Base-by-base conservation (phyloP, 2,329 filamentous ascomycete genomes). In the Lachnellula cervina region DNA sequence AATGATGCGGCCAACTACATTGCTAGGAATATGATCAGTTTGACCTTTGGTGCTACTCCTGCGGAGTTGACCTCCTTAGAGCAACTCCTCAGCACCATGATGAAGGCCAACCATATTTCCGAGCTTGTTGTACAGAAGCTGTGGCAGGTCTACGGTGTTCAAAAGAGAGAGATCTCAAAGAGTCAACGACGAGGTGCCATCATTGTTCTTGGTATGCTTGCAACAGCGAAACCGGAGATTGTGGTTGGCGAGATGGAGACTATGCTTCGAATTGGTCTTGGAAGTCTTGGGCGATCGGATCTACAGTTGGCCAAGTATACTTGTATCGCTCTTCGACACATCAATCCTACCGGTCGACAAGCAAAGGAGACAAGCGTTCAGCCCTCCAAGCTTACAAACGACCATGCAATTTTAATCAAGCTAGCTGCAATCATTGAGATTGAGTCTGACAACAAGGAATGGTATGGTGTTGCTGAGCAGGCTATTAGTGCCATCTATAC, bases 11-110 rank as follows among this genome's bases (percentile, higher is more conserved):
- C 94, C 48, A 97, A 95, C 71, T 99, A 95, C 69, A 88, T 99
- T 67, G 93, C 93, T 25, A 85, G 92, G 59, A 99, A 97, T 73
- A 99, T 99, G 93, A 97, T 97, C 72, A 97, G 92, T 78, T 76
- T 99, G 67, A 99, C 94, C 0, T 97, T 96, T 71, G 93, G 92
- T 28, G 92, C 93, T 1, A 96, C 93, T 0, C 90, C 93, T 0
- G 94, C 95, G 1, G 94, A 99, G 70, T 77, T 99, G 53, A 99
- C 94, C 0, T 97, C 91, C 47, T 79, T 99, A 8, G 94, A 99
- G 72, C 94, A 99, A 72, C 79, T 99, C 3, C 79, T 99, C 6
- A 90, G 89, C 59, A 97, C 91, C 0, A 99, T 99, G 94, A 96
- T 97, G 90, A 95, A 92, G 73, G 86, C 87, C 38, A 90, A 90